A percentile compares a stretch with the other conserved stretches of the same genome.
phyloP scores from a whole-genome alignment of 2,329 filamentous ascomycete species.

The Chaetomiaceae sp. region DNA sequence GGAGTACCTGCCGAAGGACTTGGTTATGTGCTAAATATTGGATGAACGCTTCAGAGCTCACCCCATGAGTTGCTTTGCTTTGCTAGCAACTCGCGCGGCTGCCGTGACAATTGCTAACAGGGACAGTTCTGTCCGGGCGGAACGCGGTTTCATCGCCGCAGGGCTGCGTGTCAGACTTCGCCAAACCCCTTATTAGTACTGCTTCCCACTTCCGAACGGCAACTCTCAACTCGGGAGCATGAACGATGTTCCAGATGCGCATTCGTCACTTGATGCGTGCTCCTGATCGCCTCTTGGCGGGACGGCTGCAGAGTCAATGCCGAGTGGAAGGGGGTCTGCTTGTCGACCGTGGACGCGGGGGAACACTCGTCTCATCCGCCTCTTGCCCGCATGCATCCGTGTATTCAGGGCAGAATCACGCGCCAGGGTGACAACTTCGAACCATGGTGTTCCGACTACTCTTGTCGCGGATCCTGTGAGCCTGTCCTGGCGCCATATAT shows the following conservation, averaged over 20 bases:
- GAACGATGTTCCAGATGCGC: conserved; percentile 13
- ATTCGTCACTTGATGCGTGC: conserved; percentile 12
- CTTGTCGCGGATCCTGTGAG: conserved; percentile 19
- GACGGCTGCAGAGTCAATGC: not conserved
- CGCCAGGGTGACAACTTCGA: conserved; percentile 1
- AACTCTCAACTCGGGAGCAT: conserved; percentile 12
- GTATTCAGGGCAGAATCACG: not conserved
- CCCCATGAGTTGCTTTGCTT: not conserved
- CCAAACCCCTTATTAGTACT: conserved; percentile 14
- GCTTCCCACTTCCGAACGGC: conserved; percentile 8
- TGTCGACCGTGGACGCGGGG: not conserved
- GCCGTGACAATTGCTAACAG: conserved; percentile 7
- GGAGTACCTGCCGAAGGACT: too few relatives aligned
- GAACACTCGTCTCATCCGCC: not conserved
- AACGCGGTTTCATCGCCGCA: conserved; percentile 16
- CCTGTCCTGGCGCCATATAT: conserved; percentile 17
- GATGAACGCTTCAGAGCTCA: too few relatives aligned
- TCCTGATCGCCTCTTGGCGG: not conserved
- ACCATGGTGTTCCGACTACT: conserved; percentile 12
- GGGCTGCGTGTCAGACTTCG: conserved; percentile 17
- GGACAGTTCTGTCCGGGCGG: not conserved
- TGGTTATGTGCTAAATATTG: too few relatives aligned
- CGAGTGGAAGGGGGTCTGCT: not conserved
- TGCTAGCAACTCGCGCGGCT: conserved; percentile 4
- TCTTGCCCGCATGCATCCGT: not conserved